Conservation (phyloP, 805 yeast species). For the Starmera dryadoides region DNA sequence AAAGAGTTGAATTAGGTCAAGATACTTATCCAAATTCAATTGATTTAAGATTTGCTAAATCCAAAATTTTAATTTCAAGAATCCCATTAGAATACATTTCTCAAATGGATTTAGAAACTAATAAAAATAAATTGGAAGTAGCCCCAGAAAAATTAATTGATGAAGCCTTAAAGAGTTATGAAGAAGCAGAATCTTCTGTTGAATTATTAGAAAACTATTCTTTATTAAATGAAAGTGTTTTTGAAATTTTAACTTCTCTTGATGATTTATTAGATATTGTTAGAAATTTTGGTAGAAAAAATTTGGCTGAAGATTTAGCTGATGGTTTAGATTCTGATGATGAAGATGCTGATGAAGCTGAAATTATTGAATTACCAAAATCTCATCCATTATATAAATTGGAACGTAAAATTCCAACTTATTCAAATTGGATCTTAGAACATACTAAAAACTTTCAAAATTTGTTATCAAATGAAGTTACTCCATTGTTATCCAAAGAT, state of each 20-base stretch:
- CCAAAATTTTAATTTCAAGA: slow-evolving; percentile 48
- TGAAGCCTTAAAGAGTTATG: slow-evolving; percentile 39
- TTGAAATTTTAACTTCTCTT: slow-evolving; percentile 47
- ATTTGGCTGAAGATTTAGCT: slow-evolving; percentile 45
- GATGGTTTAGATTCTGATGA: slow-evolving; percentile 48
- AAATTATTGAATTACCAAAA: slow-evolving; percentile 30
- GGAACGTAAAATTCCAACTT: slow-evolving; percentile 24
- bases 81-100: slow-evolving; percentile 55
- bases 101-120: slow-evolving; percentile 36
- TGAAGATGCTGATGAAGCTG: slow-evolving; percentile 25
- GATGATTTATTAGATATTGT: slow-evolving; percentile 67
- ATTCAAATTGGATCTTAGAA: slow-evolving; percentile 40
- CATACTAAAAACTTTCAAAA: slow-evolving; percentile 19
- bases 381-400: slow-evolving; percentile 51
- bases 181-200: slow-evolving; percentile 28
- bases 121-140: slow-evolving; percentile 21
- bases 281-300: slow-evolving; percentile 54
- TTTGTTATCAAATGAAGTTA: slow-evolving; percentile 8
- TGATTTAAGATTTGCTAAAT: slow-evolving; percentile 43
- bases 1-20: slow-evolving; percentile 56
- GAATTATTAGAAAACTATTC: slow-evolving; percentile 19
- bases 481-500: slow-evolving; percentile 6
- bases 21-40: slow-evolving; percentile 38
- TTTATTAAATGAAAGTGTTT: slow-evolving; percentile 32
- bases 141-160: slow-evolving; percentile 36